Evolutionary conservation across 345 rosid species (phyloP).

Genomic region (Moricandia arvensis): DNA sequence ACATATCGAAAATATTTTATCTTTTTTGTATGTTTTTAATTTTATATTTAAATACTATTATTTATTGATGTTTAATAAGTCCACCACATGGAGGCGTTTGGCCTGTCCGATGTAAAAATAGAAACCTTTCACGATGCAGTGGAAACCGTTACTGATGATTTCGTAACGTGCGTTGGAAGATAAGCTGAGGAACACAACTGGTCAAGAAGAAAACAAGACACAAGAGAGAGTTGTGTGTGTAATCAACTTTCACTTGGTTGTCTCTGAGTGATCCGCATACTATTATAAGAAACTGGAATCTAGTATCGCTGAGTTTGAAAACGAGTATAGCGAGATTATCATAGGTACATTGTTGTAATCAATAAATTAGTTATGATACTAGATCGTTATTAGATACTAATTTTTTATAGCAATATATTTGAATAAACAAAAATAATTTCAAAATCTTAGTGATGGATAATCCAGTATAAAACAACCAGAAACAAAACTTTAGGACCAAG

Average conservation of each 20-base stretch:
- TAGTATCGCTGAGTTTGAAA: not conserved
- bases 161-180: constrained; percentile 91
- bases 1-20: too few relatives aligned
- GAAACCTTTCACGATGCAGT: constrained; percentile 76
- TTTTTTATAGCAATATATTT: not conserved
- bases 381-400: not conserved
- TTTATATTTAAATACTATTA: too few relatives aligned
- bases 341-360: not conserved
- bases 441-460: not conserved
- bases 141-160: constrained; percentile 65
- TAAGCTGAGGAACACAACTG: constrained; percentile 85
- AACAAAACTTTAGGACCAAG: not conserved
- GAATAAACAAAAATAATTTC: not conserved
- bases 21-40: too few relatives aligned
- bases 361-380: not conserved
- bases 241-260: not conserved
- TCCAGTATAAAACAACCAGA: not conserved
- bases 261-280: not conserved
- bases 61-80: not conserved
- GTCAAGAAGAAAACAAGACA: not conserved
- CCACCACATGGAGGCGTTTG: constrained; percentile 49
- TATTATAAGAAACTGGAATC: not conserved
- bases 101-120: constrained; percentile 37
- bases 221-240: not conserved
- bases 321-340: not conserved